These are phyloP conservation scores for Saccharomycopsis babjevae DNA, from an alignment of 805 yeast species.

Conservation along the genomic window DNA sequence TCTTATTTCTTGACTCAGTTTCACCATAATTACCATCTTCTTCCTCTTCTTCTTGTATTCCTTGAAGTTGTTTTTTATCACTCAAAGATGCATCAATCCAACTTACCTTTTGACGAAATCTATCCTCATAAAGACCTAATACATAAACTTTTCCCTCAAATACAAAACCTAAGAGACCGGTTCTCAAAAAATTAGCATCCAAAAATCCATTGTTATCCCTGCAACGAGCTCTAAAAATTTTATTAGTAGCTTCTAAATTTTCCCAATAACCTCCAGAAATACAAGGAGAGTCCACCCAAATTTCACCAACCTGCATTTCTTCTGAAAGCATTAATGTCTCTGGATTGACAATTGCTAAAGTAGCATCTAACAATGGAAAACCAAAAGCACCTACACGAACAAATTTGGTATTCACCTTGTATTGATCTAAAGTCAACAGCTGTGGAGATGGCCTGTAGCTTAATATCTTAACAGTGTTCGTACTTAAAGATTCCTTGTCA, in stretches of 20 bases:
- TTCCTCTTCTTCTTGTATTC: conserved; percentile 20
- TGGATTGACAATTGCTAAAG: conserved; percentile 88
- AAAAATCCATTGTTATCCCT: conserved; percentile 58
- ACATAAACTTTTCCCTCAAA: conserved; percentile 82
- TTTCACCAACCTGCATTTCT: conserved; percentile 81
- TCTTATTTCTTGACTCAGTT: conserved; percentile 2
- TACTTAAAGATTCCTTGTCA: conserved; percentile 61
- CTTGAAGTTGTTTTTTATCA: conserved; percentile 8
- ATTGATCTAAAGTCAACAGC: conserved; percentile 32
- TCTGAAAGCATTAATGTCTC: conserved; percentile 71
- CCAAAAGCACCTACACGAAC: conserved; percentile 83
- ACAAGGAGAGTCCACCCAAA: conserved; percentile 95
- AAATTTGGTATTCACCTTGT: conserved; percentile 11
- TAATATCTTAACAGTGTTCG: conserved; percentile 60
- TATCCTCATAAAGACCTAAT: conserved; percentile 83
- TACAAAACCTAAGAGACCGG: conserved; percentile 84
- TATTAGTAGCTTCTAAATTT: conserved; percentile 52
- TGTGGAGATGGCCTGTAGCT: conserved; percentile 45
- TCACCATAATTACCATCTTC: conserved; percentile 8
- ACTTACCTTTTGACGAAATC: conserved; percentile 67
- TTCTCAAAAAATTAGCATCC: conserved; percentile 74
- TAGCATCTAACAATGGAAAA: conserved; percentile 87
- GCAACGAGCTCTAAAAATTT: conserved; percentile 75
- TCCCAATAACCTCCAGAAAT: conserved; percentile 87
- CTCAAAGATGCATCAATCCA: conserved; percentile 38